Evolutionary conservation across 305 asterid species (phyloP).

Genomic region (Solanum hybrid): DNA sequence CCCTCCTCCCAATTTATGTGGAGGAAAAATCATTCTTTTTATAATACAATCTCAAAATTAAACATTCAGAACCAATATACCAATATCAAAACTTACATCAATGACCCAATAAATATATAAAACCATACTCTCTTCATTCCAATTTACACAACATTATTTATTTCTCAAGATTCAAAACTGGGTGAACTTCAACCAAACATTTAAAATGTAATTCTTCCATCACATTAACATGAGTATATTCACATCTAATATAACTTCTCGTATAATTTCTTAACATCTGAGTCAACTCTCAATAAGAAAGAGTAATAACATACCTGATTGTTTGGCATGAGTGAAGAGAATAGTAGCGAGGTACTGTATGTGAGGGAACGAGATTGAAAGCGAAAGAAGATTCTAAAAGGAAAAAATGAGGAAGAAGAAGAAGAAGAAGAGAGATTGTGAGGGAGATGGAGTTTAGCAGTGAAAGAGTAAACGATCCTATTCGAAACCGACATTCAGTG

Average conservation of each 20-base stretch:
- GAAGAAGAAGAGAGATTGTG: slow-evolving; percentile 6
- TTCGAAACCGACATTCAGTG: slow-evolving; percentile 43
- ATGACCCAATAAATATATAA: background rate
- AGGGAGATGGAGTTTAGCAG: slow-evolving; percentile 12
- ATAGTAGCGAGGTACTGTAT: slow-evolving; percentile 10
- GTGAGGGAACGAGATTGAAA: slow-evolving; percentile 15
- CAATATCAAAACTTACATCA: background rate
- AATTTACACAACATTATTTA: background rate
- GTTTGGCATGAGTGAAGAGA: slow-evolving; percentile 34
- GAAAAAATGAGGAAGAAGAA: background rate
- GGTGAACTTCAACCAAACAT: background rate
- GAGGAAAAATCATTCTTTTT: background rate
- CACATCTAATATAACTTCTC: background rate
- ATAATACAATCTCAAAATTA: background rate
- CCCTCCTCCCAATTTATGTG: background rate
- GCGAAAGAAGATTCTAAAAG: slow-evolving; percentile 12
- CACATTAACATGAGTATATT: background rate
- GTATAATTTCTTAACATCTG: background rate
- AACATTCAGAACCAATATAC: background rate
- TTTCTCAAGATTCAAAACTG: background rate
- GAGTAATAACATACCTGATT: slow-evolving; percentile 33
- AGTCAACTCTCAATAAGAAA: background rate
- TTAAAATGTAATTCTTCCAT: background rate
- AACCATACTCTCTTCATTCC: background rate
- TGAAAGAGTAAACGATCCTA: slow-evolving; percentile 22